Base-by-base conservation (phyloP, 2,329 filamentous ascomycete genomes). In the Colletotrichum gloeosporioides region DNA sequence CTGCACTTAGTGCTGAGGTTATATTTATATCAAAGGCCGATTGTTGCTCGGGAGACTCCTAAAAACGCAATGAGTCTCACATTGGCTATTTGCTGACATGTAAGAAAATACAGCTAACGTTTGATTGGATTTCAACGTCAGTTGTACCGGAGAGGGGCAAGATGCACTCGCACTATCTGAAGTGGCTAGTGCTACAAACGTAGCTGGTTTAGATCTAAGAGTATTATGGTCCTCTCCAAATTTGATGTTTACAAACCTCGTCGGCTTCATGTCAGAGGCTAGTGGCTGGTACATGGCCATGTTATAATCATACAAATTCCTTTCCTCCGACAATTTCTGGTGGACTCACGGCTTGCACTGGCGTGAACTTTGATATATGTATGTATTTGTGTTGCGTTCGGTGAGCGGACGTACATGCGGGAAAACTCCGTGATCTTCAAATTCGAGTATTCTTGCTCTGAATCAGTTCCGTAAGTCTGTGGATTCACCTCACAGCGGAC, bases 111-210 rank as follows among this genome's bases (percentile, higher is more conserved):
- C n/a, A 13, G 44, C 12, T 10, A 53, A 22, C 4, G 6, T 4
- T 22, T 53, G n/a, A 22, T 53, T 3, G 3, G 18, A 13, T 0
- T 53, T 22, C 0, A 13, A 22, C n/a, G 1, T 22, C 2, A 53
- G 0, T 53, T 53, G 0, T 22, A 22, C 10, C 18, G 9, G 1
- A 53, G 6, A 22, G n/a, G 44, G 44, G 6, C 22, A 13, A 8
- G 6, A 53, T 2, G 0, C 44, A 53, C 6, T 4, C n/a, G 2
- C 13, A 2, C 44, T 53, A 12, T 22, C 10, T 53, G n/a, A 22
- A 3, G 6, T 53, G 6, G 10, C 44, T n/a, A 53, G 44, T 53
- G 44, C 6, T 53, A 4, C 10, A 53, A 12, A 0, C 22, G 44
- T n/a, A 53, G 0, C 44, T 53, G 44, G n/a, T 22, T 0, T 13